Conservation (phyloP, 2,329 filamentous ascomycete species). For the Paramyrothecium roridum region DNA sequence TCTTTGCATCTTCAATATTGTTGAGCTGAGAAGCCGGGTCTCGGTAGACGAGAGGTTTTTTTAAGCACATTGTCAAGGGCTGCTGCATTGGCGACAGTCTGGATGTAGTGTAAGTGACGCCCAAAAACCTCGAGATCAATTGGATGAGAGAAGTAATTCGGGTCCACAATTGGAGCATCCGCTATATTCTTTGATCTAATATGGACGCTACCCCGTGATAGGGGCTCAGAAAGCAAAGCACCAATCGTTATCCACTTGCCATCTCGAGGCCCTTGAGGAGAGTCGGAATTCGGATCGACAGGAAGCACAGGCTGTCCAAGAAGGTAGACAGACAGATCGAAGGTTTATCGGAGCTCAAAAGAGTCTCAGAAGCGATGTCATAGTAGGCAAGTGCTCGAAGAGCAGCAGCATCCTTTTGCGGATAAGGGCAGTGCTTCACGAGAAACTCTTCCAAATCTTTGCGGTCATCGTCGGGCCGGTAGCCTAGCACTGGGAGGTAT, state of each 20-base stretch:
- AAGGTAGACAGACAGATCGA: too few species aligned
- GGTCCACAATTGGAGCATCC: not conserved
- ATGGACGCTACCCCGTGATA: not conserved
- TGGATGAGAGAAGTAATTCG: not conserved
- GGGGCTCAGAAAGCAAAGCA: not conserved
- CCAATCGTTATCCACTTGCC: not conserved
- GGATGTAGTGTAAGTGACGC: too few species aligned
- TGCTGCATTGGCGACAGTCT: too few species aligned
- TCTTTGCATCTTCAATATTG: not conserved
- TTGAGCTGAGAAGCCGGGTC: not conserved
- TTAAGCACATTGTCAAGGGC: not conserved
- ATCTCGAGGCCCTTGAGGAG: constrained; percentile 10
- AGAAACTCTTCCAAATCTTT: too few species aligned
- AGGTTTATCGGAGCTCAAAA: constrained; percentile 9
- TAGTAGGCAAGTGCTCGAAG: too few species aligned
- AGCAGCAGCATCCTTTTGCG: too few species aligned
- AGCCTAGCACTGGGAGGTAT: constrained; percentile 15
- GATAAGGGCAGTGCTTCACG: too few species aligned
- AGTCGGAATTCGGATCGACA: constrained; percentile 15
- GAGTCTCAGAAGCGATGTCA: too few species aligned
- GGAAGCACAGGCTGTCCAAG: too few species aligned
- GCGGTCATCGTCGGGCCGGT: too few species aligned
- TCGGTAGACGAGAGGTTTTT: not conserved
- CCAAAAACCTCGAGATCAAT: not conserved
- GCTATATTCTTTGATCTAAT: not conserved